Percentiles rank a stretch among this genome's conserved stretches.
Conservation (phyloP, 2,329 filamentous ascomycete species). For the Neocatenulostroma microsporum region DNA sequence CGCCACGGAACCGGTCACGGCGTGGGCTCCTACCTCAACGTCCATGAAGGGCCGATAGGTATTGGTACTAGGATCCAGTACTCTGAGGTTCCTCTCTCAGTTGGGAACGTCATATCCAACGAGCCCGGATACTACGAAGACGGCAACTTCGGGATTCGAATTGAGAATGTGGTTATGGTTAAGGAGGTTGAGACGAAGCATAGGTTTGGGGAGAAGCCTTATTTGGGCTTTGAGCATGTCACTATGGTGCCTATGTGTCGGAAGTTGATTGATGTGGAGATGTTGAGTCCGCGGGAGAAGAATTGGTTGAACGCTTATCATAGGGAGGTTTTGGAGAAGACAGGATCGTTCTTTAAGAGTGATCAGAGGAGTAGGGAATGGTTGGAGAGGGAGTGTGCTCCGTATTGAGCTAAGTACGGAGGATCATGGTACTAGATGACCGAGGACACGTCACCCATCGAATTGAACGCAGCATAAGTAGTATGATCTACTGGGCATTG, state of each 20-base stretch:
- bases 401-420: no score
- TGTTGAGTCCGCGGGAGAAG: slow-evolving; percentile 68
- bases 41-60: slow-evolving; percentile 94
- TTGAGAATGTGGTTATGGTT: slow-evolving; percentile 92
- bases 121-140: slow-evolving; percentile 97
- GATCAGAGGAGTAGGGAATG: slow-evolving; percentile 67
- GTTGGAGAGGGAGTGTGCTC: slow-evolving; percentile 79
- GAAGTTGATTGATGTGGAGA: slow-evolving; percentile 68
- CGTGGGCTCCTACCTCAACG: slow-evolving; percentile 89
- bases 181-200: slow-evolving; percentile 79
- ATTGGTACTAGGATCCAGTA: slow-evolving; percentile 90
- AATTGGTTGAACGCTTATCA: slow-evolving; percentile 85
- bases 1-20: slow-evolving; percentile 94
- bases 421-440: no score
- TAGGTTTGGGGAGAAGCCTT: slow-evolving; percentile 88
- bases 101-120: slow-evolving; percentile 94
- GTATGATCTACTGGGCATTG: no score
- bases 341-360: slow-evolving; percentile 63
- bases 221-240: slow-evolving; percentile 90
- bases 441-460: no score
- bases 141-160: slow-evolving; percentile 86
- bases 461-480: no score
- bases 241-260: slow-evolving; percentile 94
- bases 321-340: slow-evolving; percentile 72
- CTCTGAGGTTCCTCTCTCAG: slow-evolving; percentile 76